These are phyloP conservation scores for Xylaria sp. DNA, from an alignment of 2,329 filamentous ascomycete species.

Conservation along the genomic window DNA sequence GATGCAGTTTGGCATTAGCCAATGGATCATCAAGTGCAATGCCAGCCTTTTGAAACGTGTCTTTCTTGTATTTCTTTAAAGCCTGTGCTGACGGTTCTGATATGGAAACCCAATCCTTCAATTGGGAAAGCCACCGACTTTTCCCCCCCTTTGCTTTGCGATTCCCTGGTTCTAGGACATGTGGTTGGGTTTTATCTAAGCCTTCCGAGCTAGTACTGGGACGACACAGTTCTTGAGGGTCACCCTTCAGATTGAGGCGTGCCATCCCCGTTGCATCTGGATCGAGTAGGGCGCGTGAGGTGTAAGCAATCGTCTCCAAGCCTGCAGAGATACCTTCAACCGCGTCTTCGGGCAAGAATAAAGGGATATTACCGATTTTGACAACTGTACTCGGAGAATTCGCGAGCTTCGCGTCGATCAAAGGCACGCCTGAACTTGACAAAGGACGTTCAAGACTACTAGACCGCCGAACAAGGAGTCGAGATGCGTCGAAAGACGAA, in stretches of 20 bases:
- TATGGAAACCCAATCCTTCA: constrained; percentile 55
- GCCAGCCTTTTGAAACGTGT: constrained; percentile 51
- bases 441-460: constrained; percentile 31
- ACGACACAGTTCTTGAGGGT: constrained; percentile 7
- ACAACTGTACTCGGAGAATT: constrained; percentile 8
- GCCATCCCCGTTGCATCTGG: constrained; percentile 23
- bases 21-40: constrained; percentile 50
- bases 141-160: constrained; percentile 40
- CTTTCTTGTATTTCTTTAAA: constrained; percentile 52
- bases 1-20: constrained; percentile 53
- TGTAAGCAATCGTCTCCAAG: not conserved
- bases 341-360: not conserved
- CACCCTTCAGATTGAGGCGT: not conserved
- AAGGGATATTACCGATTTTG: constrained; percentile 4
- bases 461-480: constrained; percentile 20
- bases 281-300: constrained; percentile 14
- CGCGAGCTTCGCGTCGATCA: constrained; percentile 31
- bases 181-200: constrained; percentile 4
- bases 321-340: constrained; percentile 12
- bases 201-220: not conserved
- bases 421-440: constrained; percentile 38
- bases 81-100: constrained; percentile 58
- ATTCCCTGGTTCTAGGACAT: constrained; percentile 28
- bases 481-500: constrained; percentile 36
- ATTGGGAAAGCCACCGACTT: constrained; percentile 48